Evolutionary conservation across 2,329 filamentous ascomycete species (phyloP), one percentile per base, ranked within the genome.

Genomic region (Byssothecium circinans): DNA sequence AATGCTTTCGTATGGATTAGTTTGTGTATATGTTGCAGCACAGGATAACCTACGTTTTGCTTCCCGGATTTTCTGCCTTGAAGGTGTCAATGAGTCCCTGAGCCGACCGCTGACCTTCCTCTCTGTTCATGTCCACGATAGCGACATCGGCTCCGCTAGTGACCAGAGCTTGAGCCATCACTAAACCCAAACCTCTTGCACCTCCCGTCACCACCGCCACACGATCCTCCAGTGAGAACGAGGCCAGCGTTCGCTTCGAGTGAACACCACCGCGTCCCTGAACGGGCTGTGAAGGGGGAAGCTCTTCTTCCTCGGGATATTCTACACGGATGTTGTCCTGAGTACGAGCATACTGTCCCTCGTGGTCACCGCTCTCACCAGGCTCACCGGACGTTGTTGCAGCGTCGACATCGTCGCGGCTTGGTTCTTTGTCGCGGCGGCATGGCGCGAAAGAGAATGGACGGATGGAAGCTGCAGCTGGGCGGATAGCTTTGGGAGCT

Each of bases 81-180:
- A 95, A 95, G 20, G 85, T 81, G 25, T 88, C 81, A 56, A 92
- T 78, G 25, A 96, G 79, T 53, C 83, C 81, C 57, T 83, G 68
- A 14, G 90, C 90, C 68, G 94, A 88, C 61, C 83, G 83, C 65
- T 86, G 79, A 8, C 89, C 92, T 73, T 96, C 90, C 33, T 92
- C 87, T 77, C 89, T 87, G 75, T 97, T 96, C 76, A 96, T 78
- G 70, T 97, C 92, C 33, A 96, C 90, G 71, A 97, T 88, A 34
- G 92, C 92, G 53, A 96, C 80, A 70, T 95, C 86, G 8, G 89
- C 88, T 43, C 92, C 92, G 44, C 88, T 94, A 43, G 89, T 86
- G 43, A 96, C 88, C 72, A 96, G 83, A 38, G 88, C 91, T 76
- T 96, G 91, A 42, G 87, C 88, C 88, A 97, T 96, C 60, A 95